A percentile compares a stretch with the other conserved stretches of the same genome.
phyloP scores from a whole-genome alignment of 345 rosid genomes.

The Crucihimalaya himalaica region DNA sequence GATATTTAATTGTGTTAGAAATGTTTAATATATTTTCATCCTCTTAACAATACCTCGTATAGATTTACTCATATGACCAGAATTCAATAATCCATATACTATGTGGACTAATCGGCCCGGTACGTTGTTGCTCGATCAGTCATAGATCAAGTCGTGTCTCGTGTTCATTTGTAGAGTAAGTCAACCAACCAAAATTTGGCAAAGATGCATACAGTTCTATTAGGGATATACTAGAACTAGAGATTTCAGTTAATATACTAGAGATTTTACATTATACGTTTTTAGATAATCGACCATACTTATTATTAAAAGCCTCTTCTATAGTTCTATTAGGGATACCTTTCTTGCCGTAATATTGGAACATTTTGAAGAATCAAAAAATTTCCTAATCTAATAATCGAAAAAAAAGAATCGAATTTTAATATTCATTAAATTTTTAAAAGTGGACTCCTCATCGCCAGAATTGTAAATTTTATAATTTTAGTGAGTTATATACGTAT shows the following conservation, averaged over 20 bases:
- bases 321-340: not conserved
- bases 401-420: not conserved
- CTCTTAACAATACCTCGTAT: not conserved
- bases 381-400: not conserved
- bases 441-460: too few species aligned
- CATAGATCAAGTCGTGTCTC: constrained; percentile 5
- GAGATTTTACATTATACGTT: not conserved
- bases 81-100: not conserved
- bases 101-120: not conserved
- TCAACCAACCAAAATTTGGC: constrained; percentile 5
- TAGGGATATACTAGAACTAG: too few species aligned
- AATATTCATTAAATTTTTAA: too few species aligned
- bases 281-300: not conserved
- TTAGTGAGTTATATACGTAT: too few species aligned
- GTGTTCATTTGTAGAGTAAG: not conserved
- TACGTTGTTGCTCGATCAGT: constrained; percentile 1
- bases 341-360: not conserved
- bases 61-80: not conserved
- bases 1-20: not conserved
- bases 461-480: too few species aligned
- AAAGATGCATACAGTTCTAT: not conserved
- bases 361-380: not conserved
- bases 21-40: not conserved
- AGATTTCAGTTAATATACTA: not conserved
- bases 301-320: not conserved